A percentile compares a stretch with the other conserved stretches of the same genome.
Conservation (phyloP, 2,329 filamentous ascomycete genomes). For the Fusarium poae region DNA sequence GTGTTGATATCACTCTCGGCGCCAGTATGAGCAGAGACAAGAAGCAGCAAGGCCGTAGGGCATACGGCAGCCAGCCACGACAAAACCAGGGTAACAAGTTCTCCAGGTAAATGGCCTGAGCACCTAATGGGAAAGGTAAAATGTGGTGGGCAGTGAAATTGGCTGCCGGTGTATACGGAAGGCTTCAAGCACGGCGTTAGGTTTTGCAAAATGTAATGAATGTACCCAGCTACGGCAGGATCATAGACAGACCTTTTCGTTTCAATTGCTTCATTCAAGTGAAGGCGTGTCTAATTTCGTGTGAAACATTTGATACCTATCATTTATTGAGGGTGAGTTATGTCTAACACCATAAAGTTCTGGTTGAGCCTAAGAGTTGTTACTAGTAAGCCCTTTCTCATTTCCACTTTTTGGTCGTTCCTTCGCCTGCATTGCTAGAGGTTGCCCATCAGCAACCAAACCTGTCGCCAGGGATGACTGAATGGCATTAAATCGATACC, state of each 20-base stretch:
- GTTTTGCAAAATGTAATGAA: constrained; percentile 50
- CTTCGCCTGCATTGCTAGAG: background rate
- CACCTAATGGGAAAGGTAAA: constrained; percentile 10
- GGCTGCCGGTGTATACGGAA: constrained; percentile 40
- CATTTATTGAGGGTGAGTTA: background rate
- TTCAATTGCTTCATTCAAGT: constrained; percentile 14
- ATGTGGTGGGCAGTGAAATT: constrained; percentile 29
- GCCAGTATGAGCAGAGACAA: constrained; percentile 82
- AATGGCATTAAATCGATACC: background rate
- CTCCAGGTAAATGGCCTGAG: constrained; percentile 36
- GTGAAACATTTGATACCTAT: background rate
- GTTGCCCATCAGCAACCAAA: background rate
- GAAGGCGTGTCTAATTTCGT: constrained; percentile 2
- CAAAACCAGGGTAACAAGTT: constrained; percentile 59
- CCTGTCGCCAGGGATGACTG: background rate
- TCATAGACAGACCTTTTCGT: constrained; percentile 33
- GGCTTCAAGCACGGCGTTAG: constrained; percentile 50
- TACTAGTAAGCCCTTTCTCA: background rate
- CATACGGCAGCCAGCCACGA: constrained; percentile 83
- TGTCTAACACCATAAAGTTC: constrained; percentile 2
- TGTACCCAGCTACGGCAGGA: constrained; percentile 37
- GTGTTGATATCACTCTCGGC: constrained; percentile 86
- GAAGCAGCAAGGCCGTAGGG: constrained; percentile 70
- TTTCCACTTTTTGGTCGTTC: constrained; percentile 2
- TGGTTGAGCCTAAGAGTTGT: background rate